Conservation (phyloP, 2,329 filamentous ascomycete species). For the Raffaelea arxii region DNA sequence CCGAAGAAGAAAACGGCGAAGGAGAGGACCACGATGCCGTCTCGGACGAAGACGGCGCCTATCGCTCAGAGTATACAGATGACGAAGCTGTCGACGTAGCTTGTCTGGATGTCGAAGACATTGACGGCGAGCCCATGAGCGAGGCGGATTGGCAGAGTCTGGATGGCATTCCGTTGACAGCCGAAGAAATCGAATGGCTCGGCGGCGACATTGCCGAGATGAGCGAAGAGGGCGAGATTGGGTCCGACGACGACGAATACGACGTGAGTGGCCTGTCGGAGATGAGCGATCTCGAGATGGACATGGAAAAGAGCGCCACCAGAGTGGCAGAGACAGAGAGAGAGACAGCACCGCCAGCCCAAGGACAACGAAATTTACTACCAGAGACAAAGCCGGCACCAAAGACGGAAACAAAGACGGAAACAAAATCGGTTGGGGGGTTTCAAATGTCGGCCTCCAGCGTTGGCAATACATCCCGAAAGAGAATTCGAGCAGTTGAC, state of each 20-base stretch:
- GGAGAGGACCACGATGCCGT: conserved; percentile 6
- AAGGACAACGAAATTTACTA: not conserved
- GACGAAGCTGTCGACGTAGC: conserved; percentile 38
- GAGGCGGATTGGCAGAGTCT: conserved; percentile 22
- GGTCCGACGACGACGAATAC: conserved; percentile 10
- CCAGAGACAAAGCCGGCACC: not conserved
- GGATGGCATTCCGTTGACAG: conserved; percentile 24
- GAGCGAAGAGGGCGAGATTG: conserved; percentile 15
- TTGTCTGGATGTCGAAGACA: conserved; percentile 34
- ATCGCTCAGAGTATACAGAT: conserved; percentile 13
- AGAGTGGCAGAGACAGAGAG: not conserved
- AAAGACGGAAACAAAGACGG: conserved; percentile 9
- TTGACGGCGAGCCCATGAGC: conserved; percentile 31
- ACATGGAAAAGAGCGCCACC: not conserved
- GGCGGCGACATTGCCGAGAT: conserved; percentile 7
- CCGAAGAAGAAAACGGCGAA: conserved; percentile 14
- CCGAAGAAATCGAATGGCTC: conserved; percentile 18
- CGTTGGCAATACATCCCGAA: conserved; percentile 30
- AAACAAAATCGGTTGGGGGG: conserved; percentile 14
- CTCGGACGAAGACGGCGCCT: conserved; percentile 10
- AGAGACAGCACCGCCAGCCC: not conserved
- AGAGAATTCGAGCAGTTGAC: conserved; percentile 66
- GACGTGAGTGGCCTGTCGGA: conserved; percentile 5
- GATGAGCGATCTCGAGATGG: conserved; percentile 11
- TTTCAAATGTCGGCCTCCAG: conserved; percentile 17